Evolutionary conservation across 1,284 basidiomycete species (phyloP), one percentile per base, ranked within the genome.

Genomic region (Puccinia polysora): DNA sequence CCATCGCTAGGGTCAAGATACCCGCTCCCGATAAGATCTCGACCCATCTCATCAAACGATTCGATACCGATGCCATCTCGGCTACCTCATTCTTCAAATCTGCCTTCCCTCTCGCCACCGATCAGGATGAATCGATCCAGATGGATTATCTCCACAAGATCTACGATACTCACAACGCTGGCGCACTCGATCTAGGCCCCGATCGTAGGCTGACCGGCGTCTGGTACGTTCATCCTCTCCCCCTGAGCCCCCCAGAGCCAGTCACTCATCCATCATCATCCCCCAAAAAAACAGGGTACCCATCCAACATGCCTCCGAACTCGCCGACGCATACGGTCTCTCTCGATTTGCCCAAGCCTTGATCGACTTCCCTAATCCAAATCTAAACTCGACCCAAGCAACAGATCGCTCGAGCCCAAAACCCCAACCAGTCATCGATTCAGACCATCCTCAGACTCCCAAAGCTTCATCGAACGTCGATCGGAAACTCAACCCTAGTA

Each of bases 21-120:
- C 89, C 89, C 58, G 95, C 91, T 64, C 78, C 80, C 59, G 79
- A 79, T 67, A 79, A 79, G 18, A 60, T 75, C 15, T 75, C 76
- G 0, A 75, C 77, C 75, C 77, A 65, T 38, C 89, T 97, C 79
- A 88, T 97, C 70, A 87, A 92, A 75, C 88, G 95, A 74, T 96
- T 92, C 79, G 95, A 99, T 82, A 97, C 95, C 5, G 87, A 91
- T 75, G 94, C 94, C 28, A 86, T 99, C 81, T 92, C 90, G 73
- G 87, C 95, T 20, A 96, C 93, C 4, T 96, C 95, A 74, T 96
- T 99, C 91, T 97, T 92, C 84, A 90, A 92, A 76, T 91, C 94
- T 30, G 92, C 94, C 0, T 98, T 94, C 82, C 95, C 96, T 8
- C 86, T 84, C 67, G 89, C 93, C 0, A 82, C 84, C 36, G 90